These are phyloP conservation scores for Erodium trifolium DNA, from an alignment of 441 rosid genomes.

Conservation along the genomic window DNA sequence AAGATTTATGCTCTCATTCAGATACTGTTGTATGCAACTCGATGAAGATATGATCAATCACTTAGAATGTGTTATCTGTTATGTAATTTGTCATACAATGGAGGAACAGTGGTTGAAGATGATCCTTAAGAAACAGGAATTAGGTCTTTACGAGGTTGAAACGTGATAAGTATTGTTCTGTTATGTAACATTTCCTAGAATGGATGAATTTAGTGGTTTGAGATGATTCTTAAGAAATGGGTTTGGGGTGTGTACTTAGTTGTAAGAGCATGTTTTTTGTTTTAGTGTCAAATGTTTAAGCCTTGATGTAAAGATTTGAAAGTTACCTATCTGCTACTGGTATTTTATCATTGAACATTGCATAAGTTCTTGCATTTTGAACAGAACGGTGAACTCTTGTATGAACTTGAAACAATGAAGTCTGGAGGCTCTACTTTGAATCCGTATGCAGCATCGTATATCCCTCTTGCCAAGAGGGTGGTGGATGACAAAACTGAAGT, in stretches of 20 bases:
- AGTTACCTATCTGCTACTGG: background rate
- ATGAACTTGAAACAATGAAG: conserved; percentile 40
- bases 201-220: background rate
- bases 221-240: background rate
- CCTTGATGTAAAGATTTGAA: background rate
- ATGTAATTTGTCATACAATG: too few species aligned
- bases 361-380: background rate
- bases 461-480: conserved; percentile 64
- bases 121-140: too few species aligned
- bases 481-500: conserved; percentile 21
- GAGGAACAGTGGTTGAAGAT: too few species aligned
- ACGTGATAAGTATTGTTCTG: background rate
- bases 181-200: too few species aligned
- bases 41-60: background rate
- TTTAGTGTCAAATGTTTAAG: background rate
- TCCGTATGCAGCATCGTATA: conserved; percentile 73
- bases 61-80: background rate
- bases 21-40: background rate
- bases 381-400: background rate
- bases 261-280: background rate
- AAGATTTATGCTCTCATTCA: background rate
- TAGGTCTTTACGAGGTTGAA: too few species aligned
- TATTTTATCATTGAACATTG: background rate
- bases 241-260: background rate
- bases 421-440: conserved; percentile 58